Evolutionary conservation across 345 rosid species (phyloP), one percentile per base, ranked within the genome.

Genomic region (Heritiera fomes): DNA sequence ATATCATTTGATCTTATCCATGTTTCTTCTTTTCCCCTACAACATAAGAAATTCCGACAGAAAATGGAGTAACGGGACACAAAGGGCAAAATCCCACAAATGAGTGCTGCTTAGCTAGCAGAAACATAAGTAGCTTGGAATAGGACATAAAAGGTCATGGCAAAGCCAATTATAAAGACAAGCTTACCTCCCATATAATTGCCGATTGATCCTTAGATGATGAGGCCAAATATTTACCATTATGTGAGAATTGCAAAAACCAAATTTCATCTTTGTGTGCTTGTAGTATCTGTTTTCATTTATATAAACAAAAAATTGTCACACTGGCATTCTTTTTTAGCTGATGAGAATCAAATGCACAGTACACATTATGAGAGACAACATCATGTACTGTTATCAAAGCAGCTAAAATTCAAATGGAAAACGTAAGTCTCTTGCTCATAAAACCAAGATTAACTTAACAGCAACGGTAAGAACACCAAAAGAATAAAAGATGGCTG

Each of bases 201-300:
- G 91, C 89, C 1, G 85, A 84, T 34, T 75, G 86, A 84, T 91
- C 95, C 75, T 81, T 89, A 30, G 95, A 91, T 34, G 95, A 84
- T 49, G 95, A 91, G 59, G 93, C 95, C 75, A 91, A 82, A 82
- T 88, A 91, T 76, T 86, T 87, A 52, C 95, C 95, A 83, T 88
- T 82, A 28, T 86, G 93, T 3, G 93, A 91, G 85, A 90, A 91
- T 88, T 90, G 89, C 86, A 91, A 53, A 82, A 88, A 91, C 95
- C 95, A 91, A 20, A 91, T 90, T 86, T 91, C 95, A 82, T 89
- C 90, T 56, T 70, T 86, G 80, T 91, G 95, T 43, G 82, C 88
- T 86, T 90, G 83, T 85, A 91, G 53, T 73, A 89, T 79, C 95
- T 91, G 88, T 84, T 34, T 76, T 75, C 87, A 85, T 84, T 85